Evolutionary conservation across 768 basidiomycete genomes (phyloP), one percentile per base, ranked within the genome.

Genomic region (Agaricus sinodeliciosus): DNA sequence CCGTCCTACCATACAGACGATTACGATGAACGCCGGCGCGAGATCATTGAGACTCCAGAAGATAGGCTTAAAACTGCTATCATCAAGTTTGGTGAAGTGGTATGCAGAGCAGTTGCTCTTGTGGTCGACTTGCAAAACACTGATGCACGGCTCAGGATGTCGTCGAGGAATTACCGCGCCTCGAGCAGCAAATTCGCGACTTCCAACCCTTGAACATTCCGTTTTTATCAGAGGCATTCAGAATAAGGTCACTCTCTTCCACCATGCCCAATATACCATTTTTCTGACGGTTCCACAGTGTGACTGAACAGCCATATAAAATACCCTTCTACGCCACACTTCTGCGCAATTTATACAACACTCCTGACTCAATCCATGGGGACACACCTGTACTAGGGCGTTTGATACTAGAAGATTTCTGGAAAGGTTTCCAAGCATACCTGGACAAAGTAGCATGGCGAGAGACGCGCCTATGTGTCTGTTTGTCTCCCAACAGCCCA

Each of bases 301-400:
- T 91, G 48, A 91, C 87, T 0, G 91, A 97, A 69, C 88, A 96
- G 60, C 94, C 94, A 0, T 94, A 83, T 74, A 99, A 98, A 74
- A 87, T 90, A 34, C 87, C 92, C 0, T 88, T 84, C 63, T 94
- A 93, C 68, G 90, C 90, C 11, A 81, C 89, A 9, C 69, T 97
- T 15, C 75, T 96, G 44, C 78, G 84, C 18, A 69, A 83, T 36
- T 72, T 97, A 36, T 77, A 82, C 59, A 77, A 81, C 60, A 72
- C 67, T 35, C 65, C 68, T 4, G 70, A 67, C 3, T 65, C 69
- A 40, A 62, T 65, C 3, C 67, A 67, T 27, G 58, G 68, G 26
- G 78, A 75, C 37, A 68, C 68, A 31, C 72, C 70, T 16, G 72
- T 82, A 0, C 65, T 89, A 0, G 89, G 90, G 1, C 78, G 78